Base-by-base conservation (phyloP, 108 stramenopile species). In the Cyclotella atomus region DNA sequence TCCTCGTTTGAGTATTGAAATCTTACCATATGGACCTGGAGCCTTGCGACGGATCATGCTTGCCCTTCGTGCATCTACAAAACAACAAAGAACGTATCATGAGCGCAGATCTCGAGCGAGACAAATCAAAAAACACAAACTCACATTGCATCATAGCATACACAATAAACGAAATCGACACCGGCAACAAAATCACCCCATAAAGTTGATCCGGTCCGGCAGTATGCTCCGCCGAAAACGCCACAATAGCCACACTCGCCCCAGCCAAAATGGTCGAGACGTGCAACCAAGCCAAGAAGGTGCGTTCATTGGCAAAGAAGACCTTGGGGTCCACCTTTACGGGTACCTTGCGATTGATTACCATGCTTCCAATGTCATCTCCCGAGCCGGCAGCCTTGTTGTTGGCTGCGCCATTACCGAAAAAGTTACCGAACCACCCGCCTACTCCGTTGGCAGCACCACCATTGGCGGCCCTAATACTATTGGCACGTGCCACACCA, bases 281-380 rank as follows among this genome's bases (percentile, higher is more conserved):
- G 63, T 94, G 92, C 84, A 97, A 77, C 98, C 98, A 99, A 17
- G 94, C 92, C 67, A 99, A 65, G 70, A 99, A 97, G 0, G 98
- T 99, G 20, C 98, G 86, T 59, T 99, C 98, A 68, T 98, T 98
- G 52, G 97, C 97, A 81, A 96, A 96, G 70, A 94, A 96, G 20
- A 92, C 92, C 77, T 88, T 91, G 65, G 95, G 97, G 54, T 98
- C 95, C 27, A 93, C 69, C 83, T 93, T 87, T 56, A 86, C 71
- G 41, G 86, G 84, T 10, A 75, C 72, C 52, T 68, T 68, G n/a
- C 77, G 76, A 55, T 66, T 56, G 34, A 72, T 20, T 14, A 10
- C 61, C 36, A 54, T 47, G 19, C 27, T 23, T 47, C 73, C 67
- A 21, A 28, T 54, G 14, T 68, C 71, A 28, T 73, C 73, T 36